Evolutionary conservation across 345 rosid species (phyloP), one percentile per base, ranked within the genome.

Genomic region (Populus tremula): DNA sequence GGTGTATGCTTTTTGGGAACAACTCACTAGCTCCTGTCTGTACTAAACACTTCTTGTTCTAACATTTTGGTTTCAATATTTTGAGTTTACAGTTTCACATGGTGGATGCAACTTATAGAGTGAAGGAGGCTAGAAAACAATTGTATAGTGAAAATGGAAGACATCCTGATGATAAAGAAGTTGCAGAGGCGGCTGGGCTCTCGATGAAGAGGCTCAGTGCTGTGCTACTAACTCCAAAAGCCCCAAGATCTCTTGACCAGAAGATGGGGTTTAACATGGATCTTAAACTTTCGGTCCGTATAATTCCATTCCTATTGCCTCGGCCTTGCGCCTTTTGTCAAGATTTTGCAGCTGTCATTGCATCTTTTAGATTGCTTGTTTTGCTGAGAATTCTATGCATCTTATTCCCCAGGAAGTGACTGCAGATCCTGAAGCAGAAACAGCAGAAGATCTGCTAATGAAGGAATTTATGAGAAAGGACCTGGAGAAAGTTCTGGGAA

Each of bases 31-130:
- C 45, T 65, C 25, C 56, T 70, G 7, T 56, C 61, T 41, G 33
- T 41, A 36, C 50, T 41, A 38, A 69, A 73, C 4, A 18, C n/a
- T 18, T 29, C 27, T 38, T 61, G 6, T 13, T 33, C 29, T 17
- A 49, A 61, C 71, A 6, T 54, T 80, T 21, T 41, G 36, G 33
- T 47, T 36, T 76, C 59, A n/a, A 20, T 69, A 10, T 53, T 74
- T 39, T 59, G 76, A 76, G 66, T 79, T 77, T 49, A 78, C 90
- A 96, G 99, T 89, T 91, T 86, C 97, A 92, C 90, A 89, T 96
- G 94, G 94, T 92, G 81, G 98, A 93, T 80, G 96, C 97, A 75
- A 90, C 93, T 63, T 93, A 92, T 81, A 87, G 91, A 73, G 98
- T 96, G 85, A 96, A 88, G 84, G 96, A 91, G 75, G 99, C 96